A percentile compares a stretch with the other conserved stretches of the same genome.
Conservation (phyloP, 164 flowering plant genomes). For the Macadamia integrifolia region DNA sequence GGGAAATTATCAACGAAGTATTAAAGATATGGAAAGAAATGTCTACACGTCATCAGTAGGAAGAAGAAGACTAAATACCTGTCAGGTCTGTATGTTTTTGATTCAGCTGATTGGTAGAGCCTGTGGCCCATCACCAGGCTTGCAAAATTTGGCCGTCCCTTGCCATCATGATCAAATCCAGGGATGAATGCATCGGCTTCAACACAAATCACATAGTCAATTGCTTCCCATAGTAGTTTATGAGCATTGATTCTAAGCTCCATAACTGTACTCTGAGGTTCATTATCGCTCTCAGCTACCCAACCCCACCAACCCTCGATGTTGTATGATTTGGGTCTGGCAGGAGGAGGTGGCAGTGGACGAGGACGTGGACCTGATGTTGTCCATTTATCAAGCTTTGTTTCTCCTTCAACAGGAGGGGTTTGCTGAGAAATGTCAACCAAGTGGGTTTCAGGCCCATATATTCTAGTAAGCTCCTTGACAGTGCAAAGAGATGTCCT, state of each 20-base stretch:
- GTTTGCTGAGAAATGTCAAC: constrained; percentile 23
- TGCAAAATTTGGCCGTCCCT: constrained; percentile 84
- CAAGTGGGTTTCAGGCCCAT: constrained; percentile 66
- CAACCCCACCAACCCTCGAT: constrained; percentile 99
- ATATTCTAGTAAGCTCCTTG: constrained; percentile 60
- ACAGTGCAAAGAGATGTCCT: constrained; percentile 69
- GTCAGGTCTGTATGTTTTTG: constrained; percentile 71
- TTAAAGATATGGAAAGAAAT: not conserved
- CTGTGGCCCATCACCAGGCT: constrained; percentile 93
- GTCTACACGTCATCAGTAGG: not conserved
- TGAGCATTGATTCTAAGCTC: constrained; percentile 94
- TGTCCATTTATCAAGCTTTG: constrained; percentile 59
- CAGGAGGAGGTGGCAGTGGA: constrained; percentile 96
- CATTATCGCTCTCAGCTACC: constrained; percentile 95
- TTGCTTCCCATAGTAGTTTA: constrained; percentile 95
- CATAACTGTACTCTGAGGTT: constrained; percentile 74
- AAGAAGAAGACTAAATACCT: constrained; percentile 40
- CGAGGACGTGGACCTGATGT: constrained; percentile 83
- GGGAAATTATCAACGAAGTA: not conserved
- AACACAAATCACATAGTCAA: constrained; percentile 65
- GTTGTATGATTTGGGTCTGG: constrained; percentile 75
- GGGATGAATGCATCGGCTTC: constrained; percentile 91
- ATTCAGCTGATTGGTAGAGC: constrained; percentile 75
- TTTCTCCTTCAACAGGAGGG: constrained; percentile 45
- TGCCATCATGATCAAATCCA: constrained; percentile 94